phyloP scores from a whole-genome alignment of 192 early-diverging fungal species.

The Rhizoclosmatium globosum region DNA sequence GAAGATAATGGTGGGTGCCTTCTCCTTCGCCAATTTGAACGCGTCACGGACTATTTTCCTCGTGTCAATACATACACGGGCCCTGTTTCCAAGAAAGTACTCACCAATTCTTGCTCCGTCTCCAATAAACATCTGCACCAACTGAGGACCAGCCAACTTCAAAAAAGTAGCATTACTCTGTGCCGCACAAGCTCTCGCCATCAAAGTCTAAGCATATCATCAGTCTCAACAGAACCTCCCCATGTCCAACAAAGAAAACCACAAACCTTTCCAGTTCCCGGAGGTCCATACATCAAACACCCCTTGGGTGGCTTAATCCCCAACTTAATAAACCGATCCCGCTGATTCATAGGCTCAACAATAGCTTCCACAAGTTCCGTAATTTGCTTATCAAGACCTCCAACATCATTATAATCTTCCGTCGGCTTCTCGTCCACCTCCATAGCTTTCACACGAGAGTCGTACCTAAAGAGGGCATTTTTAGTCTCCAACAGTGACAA shows the following conservation, averaged over 20 bases:
- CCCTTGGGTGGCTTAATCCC: slow-evolving; percentile 99
- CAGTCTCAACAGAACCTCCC: slow-evolving; percentile 85
- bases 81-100: not conserved
- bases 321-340: slow-evolving; percentile 92
- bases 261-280: slow-evolving; percentile 72
- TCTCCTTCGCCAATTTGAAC: slow-evolving; percentile 96
- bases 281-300: slow-evolving; percentile 95
- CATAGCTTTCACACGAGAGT: slow-evolving; percentile 98
- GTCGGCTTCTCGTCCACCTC: slow-evolving; percentile 99
- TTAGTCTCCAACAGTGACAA: not conserved
- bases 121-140: slow-evolving; percentile 81
- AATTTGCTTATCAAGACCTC: slow-evolving; percentile 95
- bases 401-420: slow-evolving; percentile 95
- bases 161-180: slow-evolving; percentile 95
- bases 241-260: slow-evolving; percentile 38
- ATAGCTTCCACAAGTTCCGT: slow-evolving; percentile 98
- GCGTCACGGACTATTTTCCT: slow-evolving; percentile 81
- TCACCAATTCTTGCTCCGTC: slow-evolving; percentile 54
- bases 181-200: slow-evolving; percentile 98
- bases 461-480: slow-evolving; percentile 64
- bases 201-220: slow-evolving; percentile 68
- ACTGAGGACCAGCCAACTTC: slow-evolving; percentile 95
- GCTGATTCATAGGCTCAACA: slow-evolving; percentile 96
- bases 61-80: slow-evolving; percentile 41
- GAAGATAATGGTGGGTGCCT: slow-evolving; percentile 98